Evolutionary conservation across 495 filamentous ascomycete species (phyloP), one percentile per base, ranked within the genome.

Genomic region (Trichoderma asperelloides): DNA sequence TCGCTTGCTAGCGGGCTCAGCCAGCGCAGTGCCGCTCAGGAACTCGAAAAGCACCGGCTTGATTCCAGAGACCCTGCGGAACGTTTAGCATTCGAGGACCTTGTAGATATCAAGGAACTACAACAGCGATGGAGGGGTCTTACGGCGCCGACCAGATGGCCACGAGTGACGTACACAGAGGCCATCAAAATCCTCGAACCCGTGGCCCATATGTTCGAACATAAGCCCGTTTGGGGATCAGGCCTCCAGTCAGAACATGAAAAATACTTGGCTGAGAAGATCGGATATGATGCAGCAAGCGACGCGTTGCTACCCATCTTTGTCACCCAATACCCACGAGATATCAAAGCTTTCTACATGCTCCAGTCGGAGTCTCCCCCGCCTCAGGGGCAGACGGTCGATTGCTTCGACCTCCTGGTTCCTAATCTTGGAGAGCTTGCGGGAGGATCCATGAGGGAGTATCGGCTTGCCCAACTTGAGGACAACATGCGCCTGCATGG

Each of bases 321-420:
- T 71, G 88, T 98, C 67, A 97, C 95, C 21, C 81, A 98, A 73
- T 98, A 98, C 73, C 95, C 95, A 11, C 84, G 83, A 67, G 77
- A 81, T 47, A 84, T 94, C 70, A 98, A 98, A 78, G 89, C 95
- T 39, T 98, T 98, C 84, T 98, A 98, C 78, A 98, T 98, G 95
- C 80, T 87, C 2, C 88, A 87, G 41, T 87, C 85, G 11, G 69
- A 70, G 47, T 55, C 43, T 15, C 27, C 30, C 13, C 43, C 65
- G n/a, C 23, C 65, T n/a, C 45, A 66, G 27, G 65, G 49, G 43
- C 65, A 79, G 65, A 97, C 93, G 4, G 93, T 93, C 13, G 91
- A 94, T 23, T 97, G 94, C 77, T 98, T 98, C 74, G 95, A 98
- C 79, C 87, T 98, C 64, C 85, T 98, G 21, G 85, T 98, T 40